Base-by-base conservation (phyloP, 1,284 basidiomycete genomes). In the Apiotrichum sp. region DNA sequence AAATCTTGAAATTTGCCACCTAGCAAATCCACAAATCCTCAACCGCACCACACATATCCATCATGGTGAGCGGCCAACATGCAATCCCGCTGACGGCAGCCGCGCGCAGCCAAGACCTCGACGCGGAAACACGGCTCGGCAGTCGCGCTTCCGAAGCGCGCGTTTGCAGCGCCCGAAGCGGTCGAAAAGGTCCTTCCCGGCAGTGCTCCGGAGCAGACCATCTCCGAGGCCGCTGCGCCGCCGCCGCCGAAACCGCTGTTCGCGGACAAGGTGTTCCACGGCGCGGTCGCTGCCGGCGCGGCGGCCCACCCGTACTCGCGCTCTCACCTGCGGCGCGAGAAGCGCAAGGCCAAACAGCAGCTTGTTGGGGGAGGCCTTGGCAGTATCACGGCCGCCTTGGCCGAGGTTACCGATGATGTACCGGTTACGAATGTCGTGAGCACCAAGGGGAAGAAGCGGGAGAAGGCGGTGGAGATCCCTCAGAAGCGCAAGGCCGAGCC, bases 291-390 rank as follows among this genome's bases (percentile, higher is more conserved):
- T 1, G 53, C 59, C 14, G 59, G 56, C 34, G 53, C 52, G 16
- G 42, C 51, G 1, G 32, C 54, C 39, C 71, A 73, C 47, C 73
- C 73, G 3, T 75, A 76, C 58, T 75, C 74, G n/a, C 64, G 69
- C 55, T 74, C 73, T 3, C 73, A 75, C 39, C 47, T 61, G 40
- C 56, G 63, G 22, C 67, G 75, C 4, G 65, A 74, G 51, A 77
- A 77, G 55, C 64, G 66, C 16, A 77, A 73, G 59, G 62, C 62
- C 22, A 56, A 61, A 45, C 61, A 71, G 47, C 54, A 68, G n/a
- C 58, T 71, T 11, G 62, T 63, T 10, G 43, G 53, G 8, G 71
- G 70, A 1, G 63, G 65, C 4, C 56, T 75, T 3, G 51, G 59
- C 3, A 55, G 62, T 0, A 57, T 76, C 4, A 64, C 67, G 3